Percentiles rank a stretch among this genome's conserved stretches.
phyloP scores from a whole-genome alignment of 2,329 filamentous ascomycete genomes.

The Xylaria sp. region DNA sequence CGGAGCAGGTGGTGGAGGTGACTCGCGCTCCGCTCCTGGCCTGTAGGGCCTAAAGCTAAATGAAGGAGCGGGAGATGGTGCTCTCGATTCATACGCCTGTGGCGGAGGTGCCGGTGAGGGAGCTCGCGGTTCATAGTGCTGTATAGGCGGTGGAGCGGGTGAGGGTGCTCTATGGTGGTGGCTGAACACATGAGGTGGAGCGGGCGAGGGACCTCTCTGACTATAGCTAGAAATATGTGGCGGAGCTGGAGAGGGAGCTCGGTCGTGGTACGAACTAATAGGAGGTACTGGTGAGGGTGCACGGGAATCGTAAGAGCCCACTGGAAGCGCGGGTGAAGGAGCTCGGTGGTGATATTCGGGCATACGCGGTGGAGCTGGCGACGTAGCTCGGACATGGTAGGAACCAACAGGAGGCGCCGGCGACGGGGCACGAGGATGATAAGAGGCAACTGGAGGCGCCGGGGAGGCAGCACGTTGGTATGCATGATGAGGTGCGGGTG shows the following conservation, averaged over 20 bases:
- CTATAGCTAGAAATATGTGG: constrained; percentile 47
- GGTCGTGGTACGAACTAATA: constrained; percentile 42
- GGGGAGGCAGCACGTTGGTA: constrained; percentile 51
- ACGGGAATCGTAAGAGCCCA: constrained; percentile 44
- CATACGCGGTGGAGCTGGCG: constrained; percentile 51
- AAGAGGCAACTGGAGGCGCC: constrained; percentile 46
- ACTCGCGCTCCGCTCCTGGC: constrained; percentile 56
- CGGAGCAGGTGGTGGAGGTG: constrained; percentile 83
- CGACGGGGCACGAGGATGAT: constrained; percentile 49
- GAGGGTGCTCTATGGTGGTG: constrained; percentile 52
- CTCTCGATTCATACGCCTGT: constrained; percentile 49
- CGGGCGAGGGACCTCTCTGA: constrained; percentile 53
- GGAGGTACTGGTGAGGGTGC: constrained; percentile 52
- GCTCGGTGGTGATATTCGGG: constrained; percentile 49
- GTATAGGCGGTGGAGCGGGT: constrained; percentile 47
- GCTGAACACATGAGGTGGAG: constrained; percentile 42
- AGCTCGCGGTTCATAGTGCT: constrained; percentile 46
- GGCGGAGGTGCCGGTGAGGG: constrained; percentile 55
- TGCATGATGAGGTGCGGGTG: constrained; percentile 51
- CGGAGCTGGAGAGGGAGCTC: constrained; percentile 52
- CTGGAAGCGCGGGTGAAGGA: constrained; percentile 50
- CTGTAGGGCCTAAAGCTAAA: constrained; percentile 53
- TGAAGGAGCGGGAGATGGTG: constrained; percentile 55
- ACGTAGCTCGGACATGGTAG: constrained; percentile 47
- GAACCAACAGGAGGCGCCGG: constrained; percentile 48